Evolutionary conservation across 2,329 filamentous ascomycete species (phyloP).

Genomic region (Colletotrichum musae): DNA sequence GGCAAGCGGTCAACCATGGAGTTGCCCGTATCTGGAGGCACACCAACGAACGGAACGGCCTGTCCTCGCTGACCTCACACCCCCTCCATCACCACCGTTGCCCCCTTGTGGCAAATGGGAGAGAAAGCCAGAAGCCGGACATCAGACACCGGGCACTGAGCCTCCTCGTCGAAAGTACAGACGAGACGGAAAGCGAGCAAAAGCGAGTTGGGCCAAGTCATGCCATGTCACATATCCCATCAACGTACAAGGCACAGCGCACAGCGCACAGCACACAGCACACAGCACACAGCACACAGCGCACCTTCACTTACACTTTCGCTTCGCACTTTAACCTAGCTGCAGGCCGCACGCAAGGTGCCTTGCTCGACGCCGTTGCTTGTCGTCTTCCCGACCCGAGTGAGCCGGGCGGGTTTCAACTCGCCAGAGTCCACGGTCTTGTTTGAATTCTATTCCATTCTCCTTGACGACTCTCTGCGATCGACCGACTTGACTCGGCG

Average conservation of each 20-base stretch:
- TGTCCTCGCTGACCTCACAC: conserved; percentile 18
- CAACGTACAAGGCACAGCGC: not conserved
- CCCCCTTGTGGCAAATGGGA: conserved; percentile 37
- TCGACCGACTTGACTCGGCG: conserved; percentile 8
- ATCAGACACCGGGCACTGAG: conserved; percentile 8
- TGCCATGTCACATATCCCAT: conserved; percentile 10
- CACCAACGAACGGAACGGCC: conserved; percentile 9
- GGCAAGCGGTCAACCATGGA: conserved; percentile 7
- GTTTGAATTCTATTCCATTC: conserved; percentile 7
- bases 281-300: conserved; percentile 1
- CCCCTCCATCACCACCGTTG: conserved; percentile 34
- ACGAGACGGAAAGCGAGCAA: conserved; percentile 26
- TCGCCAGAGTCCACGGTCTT: conserved; percentile 7
- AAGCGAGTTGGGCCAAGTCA: conserved; percentile 22
- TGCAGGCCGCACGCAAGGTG: conserved; percentile 1
- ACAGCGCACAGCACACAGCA: conserved; percentile 10
- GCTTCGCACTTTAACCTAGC: conserved; percentile 21
- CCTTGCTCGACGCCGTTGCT: conserved; percentile 7
- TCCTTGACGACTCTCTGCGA: not conserved
- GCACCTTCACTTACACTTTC: conserved; percentile 32
- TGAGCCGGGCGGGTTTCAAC: conserved; percentile 30
- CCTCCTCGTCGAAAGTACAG: conserved; percentile 28
- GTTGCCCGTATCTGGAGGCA: conserved; percentile 19
- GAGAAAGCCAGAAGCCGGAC: conserved; percentile 25
- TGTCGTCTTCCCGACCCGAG: conserved; percentile 24